phyloP scores from a whole-genome alignment of 1,284 basidiomycete genomes.

The Cerrena zonata region DNA sequence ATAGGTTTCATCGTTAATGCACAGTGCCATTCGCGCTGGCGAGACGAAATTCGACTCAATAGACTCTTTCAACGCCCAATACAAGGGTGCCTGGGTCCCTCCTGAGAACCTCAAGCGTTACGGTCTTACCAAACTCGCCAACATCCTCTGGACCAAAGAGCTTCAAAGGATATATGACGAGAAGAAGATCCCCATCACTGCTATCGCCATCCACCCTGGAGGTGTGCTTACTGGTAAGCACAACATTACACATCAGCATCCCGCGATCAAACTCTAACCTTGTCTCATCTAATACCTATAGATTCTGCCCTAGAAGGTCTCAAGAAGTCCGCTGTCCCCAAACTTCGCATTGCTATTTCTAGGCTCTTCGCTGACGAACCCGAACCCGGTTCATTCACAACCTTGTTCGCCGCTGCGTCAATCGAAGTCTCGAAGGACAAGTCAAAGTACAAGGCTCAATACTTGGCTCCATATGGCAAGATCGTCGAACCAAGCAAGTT shows the following conservation, averaged over 20 bases:
- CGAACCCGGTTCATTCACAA: constrained; percentile 34
- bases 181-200: constrained; percentile 27
- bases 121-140: constrained; percentile 33
- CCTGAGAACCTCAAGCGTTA: constrained; percentile 29
- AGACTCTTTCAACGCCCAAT: constrained; percentile 38
- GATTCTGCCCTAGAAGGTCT: constrained; percentile 4
- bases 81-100: constrained; percentile 20
- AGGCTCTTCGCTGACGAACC: constrained; percentile 12
- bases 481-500: constrained; percentile 25
- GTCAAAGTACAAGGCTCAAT: constrained; percentile 42
- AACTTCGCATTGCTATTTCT: constrained; percentile 9
- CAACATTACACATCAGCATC: not conserved
- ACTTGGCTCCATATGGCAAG: constrained; percentile 36
- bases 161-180: constrained; percentile 25
- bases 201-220: constrained; percentile 33
- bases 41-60: constrained; percentile 28
- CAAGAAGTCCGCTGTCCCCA: constrained; percentile 2
- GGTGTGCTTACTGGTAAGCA: constrained; percentile 36
- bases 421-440: constrained; percentile 29
- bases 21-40: constrained; percentile 13
- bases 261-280: constrained; percentile 8
- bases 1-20: constrained; percentile 18
- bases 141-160: constrained; percentile 25
- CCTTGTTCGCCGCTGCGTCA: constrained; percentile 44
- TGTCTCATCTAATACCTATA: too few relatives aligned